Evolutionary conservation across 78 protist species (phyloP).

Genomic region (Speleostelium caveatum): DNA sequence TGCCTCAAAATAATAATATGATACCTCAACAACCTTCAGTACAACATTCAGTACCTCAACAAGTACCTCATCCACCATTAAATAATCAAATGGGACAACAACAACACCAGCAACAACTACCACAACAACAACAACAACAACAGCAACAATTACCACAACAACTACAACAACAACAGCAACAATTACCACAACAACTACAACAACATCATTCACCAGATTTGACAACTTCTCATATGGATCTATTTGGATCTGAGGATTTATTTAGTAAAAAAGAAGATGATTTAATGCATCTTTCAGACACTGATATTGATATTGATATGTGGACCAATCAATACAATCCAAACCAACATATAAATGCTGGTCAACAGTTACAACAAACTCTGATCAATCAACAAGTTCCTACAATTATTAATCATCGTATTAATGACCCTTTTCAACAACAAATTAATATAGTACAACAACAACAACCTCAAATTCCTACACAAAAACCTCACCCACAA

Average conservation of each 20-base stretch:
- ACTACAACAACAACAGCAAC: background rate
- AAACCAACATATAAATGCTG: background rate
- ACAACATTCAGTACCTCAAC: slow-evolving; percentile 12
- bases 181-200: no score
- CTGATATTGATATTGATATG: slow-evolving; percentile 66
- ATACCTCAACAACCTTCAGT: slow-evolving; percentile 12
- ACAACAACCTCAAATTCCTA: background rate
- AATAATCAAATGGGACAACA: no score
- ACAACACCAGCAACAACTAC: no score
- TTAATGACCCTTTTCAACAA: background rate
- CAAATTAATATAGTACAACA: background rate
- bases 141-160: slow-evolving; percentile 14
- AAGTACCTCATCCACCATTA: background rate
- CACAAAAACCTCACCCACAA: background rate
- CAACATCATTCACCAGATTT: slow-evolving; percentile 12
- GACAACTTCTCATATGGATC: no score
- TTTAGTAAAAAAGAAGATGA: slow-evolving; percentile 63
- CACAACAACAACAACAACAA: slow-evolving; percentile 10
- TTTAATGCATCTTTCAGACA: slow-evolving; percentile 74
- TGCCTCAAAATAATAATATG: background rate
- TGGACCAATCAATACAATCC: slow-evolving; percentile 60
- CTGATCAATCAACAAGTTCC: background rate
- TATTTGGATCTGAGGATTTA: slow-evolving; percentile 55
- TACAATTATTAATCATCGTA: background rate
- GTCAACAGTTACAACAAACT: background rate